Evolutionary conservation across 2,329 filamentous ascomycete genomes (phyloP).

Genomic region (Exophiala alcalophila): DNA sequence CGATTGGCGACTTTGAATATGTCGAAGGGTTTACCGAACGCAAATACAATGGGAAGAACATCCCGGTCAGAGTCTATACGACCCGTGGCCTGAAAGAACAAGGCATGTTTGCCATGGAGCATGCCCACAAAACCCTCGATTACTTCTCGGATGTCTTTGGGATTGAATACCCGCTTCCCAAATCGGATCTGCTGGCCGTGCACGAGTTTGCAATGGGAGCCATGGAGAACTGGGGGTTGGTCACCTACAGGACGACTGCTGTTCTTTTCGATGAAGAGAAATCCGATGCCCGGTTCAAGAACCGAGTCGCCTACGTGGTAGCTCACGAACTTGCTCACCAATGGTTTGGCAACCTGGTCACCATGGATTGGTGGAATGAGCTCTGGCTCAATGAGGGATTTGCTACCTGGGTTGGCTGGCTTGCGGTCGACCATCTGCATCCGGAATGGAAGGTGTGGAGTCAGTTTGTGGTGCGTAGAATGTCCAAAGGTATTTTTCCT

Average conservation of each 20-base stretch:
- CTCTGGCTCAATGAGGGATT: constrained; percentile 96
- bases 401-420: constrained; percentile 97
- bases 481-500: constrained; percentile 51
- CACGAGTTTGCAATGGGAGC: constrained; percentile 84
- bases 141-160: constrained; percentile 93
- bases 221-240: constrained; percentile 96
- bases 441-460: constrained; percentile 98
- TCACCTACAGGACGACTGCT: constrained; percentile 93
- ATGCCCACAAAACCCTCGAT: constrained; percentile 90
- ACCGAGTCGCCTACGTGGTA: constrained; percentile 92
- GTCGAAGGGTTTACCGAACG: constrained; percentile 87
- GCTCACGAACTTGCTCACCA: constrained; percentile 97
- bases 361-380: constrained; percentile 96
- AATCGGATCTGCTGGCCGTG: constrained; percentile 84
- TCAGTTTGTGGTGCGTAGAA: constrained; percentile 75
- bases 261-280: constrained; percentile 93
- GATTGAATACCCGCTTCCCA: constrained; percentile 89
- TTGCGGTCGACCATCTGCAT: constrained; percentile 84
- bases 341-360: constrained; percentile 90
- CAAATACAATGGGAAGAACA: constrained; percentile 83
- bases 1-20: constrained; percentile 94
- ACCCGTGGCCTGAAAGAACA: constrained; percentile 92
- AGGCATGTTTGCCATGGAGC: constrained; percentile 82
- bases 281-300: constrained; percentile 86
- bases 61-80: constrained; percentile 94